phyloP scores from a whole-genome alignment of 305 asterid species.

The Solanum hybrid region DNA sequence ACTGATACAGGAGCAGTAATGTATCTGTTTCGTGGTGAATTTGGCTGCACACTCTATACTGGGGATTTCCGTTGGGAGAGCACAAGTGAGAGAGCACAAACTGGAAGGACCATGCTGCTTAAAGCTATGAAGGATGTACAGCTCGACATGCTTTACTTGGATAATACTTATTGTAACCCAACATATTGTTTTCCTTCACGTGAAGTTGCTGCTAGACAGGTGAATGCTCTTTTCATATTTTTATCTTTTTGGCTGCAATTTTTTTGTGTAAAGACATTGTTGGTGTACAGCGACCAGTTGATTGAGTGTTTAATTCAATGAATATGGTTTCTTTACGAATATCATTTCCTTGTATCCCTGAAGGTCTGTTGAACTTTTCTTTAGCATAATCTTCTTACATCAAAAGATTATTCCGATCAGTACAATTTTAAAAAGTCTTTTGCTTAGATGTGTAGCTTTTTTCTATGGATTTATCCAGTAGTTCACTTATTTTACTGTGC shows the following conservation, averaged over 20 bases:
- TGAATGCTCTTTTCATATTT: slow-evolving; percentile 11
- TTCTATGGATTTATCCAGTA: background rate
- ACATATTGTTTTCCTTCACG: slow-evolving; percentile 66
- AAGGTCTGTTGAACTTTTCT: background rate
- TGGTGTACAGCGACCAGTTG: background rate
- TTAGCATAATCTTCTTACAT: background rate
- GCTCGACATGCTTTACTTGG: slow-evolving; percentile 44
- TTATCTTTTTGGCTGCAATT: background rate
- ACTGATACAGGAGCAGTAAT: slow-evolving; percentile 56
- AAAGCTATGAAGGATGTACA: slow-evolving; percentile 48
- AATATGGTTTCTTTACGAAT: background rate
- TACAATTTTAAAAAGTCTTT: background rate
- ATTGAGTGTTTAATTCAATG: background rate
- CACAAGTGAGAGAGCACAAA: slow-evolving; percentile 20
- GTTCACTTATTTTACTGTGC: background rate
- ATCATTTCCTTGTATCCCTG: background rate
- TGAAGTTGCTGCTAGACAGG: slow-evolving; percentile 65
- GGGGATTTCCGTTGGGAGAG: slow-evolving; percentile 92
- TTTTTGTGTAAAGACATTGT: background rate
- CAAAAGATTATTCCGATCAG: background rate
- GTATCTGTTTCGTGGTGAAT: slow-evolving; percentile 83
- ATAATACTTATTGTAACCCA: slow-evolving; percentile 78
- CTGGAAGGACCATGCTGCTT: slow-evolving; percentile 50
- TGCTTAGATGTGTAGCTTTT: background rate
- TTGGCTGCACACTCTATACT: slow-evolving; percentile 65